A percentile compares a stretch with the other conserved stretches of the same genome.
These are phyloP conservation scores for Skeletonema grethae DNA, from an alignment of 108 stramenopile genomes.

Conservation along the genomic window DNA sequence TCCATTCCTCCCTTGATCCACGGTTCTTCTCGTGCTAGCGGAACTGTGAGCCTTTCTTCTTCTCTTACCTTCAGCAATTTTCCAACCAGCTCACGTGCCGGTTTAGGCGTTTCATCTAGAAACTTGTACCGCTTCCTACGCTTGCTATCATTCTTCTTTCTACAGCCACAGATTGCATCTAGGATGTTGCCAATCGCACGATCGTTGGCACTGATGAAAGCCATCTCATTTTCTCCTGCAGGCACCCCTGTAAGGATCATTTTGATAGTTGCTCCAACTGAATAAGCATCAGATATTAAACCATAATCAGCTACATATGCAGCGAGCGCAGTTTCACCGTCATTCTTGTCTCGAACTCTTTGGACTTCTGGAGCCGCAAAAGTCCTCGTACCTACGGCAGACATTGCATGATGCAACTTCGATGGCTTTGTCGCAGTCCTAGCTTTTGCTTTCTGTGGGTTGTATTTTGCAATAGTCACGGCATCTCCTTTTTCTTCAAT, in stretches of 20 bases:
- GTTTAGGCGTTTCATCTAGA: constrained; percentile 61
- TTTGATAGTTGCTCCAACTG: constrained; percentile 78
- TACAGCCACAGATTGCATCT: constrained; percentile 27
- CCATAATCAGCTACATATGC: constrained; percentile 86
- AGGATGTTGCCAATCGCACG: constrained; percentile 9
- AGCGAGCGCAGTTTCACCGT: constrained; percentile 41
- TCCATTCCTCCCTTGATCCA: constrained; percentile 67
- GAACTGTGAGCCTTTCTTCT: constrained; percentile 77
- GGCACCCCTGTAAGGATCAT: constrained; percentile 81
- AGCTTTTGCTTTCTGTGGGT: neutral
- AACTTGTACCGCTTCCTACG: constrained; percentile 40
- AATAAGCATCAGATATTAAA: constrained; percentile 82
- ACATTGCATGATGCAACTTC: constrained; percentile 39
- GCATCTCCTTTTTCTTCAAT: constrained; percentile 19
- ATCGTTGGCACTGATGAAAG: constrained; percentile 22
- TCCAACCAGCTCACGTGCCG: constrained; percentile 62
- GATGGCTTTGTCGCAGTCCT: neutral
- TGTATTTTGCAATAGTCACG: neutral
- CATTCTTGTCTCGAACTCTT: constrained; percentile 18
- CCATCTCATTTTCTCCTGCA: constrained; percentile 54
- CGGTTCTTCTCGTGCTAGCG: constrained; percentile 73
- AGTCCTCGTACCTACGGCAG: constrained; percentile 76
- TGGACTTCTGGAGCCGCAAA: constrained; percentile 82
- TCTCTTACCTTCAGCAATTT: constrained; percentile 62
- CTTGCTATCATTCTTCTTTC: constrained; percentile 14